These are phyloP conservation scores for Cucurbita argyrosperma DNA, from an alignment of 306 rosid genomes.

Conservation along the genomic window DNA sequence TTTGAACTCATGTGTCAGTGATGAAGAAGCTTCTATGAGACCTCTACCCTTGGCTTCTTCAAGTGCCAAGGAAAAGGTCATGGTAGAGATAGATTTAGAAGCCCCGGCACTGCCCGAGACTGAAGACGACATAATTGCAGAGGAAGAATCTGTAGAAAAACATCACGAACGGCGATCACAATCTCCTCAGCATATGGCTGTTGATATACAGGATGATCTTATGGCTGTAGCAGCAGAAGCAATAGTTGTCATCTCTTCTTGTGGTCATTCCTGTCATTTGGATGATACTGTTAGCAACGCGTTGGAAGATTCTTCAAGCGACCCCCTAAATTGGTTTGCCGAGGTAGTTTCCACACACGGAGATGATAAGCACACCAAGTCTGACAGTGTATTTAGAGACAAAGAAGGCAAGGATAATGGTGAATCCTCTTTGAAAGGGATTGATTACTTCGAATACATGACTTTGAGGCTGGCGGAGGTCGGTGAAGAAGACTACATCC, in stretches of 20 bases:
- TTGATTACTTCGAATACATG: constrained; percentile 71
- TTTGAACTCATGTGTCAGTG: constrained; percentile 8
- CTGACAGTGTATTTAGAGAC: constrained; percentile 12
- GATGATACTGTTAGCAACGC: constrained; percentile 18
- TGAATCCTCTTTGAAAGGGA: constrained; percentile 25
- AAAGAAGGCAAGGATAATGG: constrained; percentile 13
- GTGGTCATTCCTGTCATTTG: background rate
- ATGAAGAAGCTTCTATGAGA: constrained; percentile 18
- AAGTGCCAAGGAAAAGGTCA: constrained; percentile 16
- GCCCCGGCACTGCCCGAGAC: constrained; percentile 34
- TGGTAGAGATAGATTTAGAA: constrained; percentile 61
- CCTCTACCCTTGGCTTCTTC: constrained; percentile 20
- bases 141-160: constrained; percentile 20
- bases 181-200: constrained; percentile 8
- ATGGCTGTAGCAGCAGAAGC: constrained; percentile 61
- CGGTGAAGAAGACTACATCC: constrained; percentile 89
- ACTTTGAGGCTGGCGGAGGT: constrained; percentile 49
- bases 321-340: constrained; percentile 60
- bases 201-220: constrained; percentile 35
- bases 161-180: constrained; percentile 22
- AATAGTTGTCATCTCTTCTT: constrained; percentile 55
- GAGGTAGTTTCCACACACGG: constrained; percentile 42
- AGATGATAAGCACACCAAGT: constrained; percentile 26
- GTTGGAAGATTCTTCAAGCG: constrained; percentile 17
- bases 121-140: constrained; percentile 26